phyloP scores from a whole-genome alignment of 2,329 filamentous ascomycete species.

The Pyrenochaeta sp. region DNA sequence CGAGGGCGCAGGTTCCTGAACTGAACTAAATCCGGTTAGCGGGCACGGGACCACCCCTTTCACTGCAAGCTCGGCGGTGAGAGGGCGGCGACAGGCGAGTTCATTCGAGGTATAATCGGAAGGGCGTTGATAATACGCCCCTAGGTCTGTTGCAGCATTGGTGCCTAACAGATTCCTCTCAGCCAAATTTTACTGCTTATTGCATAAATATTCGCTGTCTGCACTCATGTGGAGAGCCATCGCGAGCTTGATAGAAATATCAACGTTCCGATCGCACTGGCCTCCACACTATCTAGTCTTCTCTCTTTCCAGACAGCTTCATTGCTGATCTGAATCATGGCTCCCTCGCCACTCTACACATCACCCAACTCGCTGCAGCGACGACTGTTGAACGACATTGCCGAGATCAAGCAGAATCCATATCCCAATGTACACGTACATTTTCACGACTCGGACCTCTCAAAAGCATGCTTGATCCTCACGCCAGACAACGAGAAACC shows the following conservation, averaged over 20 bases:
- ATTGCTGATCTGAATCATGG: neutral
- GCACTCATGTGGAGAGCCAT: conserved; percentile 2
- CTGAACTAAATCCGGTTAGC: too few species aligned
- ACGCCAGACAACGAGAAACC: conserved; percentile 48
- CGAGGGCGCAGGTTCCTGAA: too few species aligned
- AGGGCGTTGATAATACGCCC: too few species aligned
- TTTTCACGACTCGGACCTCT: conserved; percentile 47
- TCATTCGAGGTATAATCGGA: too few species aligned
- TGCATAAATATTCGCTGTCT: too few species aligned
- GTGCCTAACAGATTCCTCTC: too few species aligned
- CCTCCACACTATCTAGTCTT: too few species aligned
- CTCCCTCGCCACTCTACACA: neutral
- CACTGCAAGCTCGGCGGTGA: too few species aligned
- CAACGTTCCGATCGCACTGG: conserved; percentile 9
- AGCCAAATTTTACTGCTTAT: too few species aligned
- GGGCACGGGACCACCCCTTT: too few species aligned
- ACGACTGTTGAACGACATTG: conserved; percentile 52
- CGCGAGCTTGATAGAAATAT: conserved; percentile 10
- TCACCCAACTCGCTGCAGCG: conserved; percentile 22
- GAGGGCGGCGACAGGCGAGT: too few species aligned
- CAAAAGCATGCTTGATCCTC: conserved; percentile 54
- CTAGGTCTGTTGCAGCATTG: too few species aligned
- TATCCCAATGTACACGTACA: conserved; percentile 58
- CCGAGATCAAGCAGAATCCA: conserved; percentile 54
- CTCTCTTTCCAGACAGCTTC: neutral